These are phyloP conservation scores for Urtica urens DNA, from an alignment of 306 rosid species.

Conservation along the genomic window DNA sequence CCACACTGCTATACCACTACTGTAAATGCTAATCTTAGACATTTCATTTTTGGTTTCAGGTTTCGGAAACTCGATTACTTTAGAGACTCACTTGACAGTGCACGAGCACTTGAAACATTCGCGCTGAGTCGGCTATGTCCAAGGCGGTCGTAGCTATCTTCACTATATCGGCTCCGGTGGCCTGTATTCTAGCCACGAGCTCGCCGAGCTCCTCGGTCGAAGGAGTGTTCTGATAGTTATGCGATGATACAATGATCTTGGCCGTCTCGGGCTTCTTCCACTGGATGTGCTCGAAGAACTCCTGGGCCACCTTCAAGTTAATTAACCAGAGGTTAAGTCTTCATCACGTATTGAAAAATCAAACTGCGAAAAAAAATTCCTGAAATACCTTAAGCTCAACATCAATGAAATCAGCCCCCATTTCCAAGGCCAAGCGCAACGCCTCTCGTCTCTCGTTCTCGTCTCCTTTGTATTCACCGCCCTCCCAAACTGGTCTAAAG, in stretches of 20 bases:
- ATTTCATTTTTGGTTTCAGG: no score
- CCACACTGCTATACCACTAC: no score
- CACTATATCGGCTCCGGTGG: constrained; percentile 53
- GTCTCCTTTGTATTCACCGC: constrained; percentile 48
- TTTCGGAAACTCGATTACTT: no score
- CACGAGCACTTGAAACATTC: constrained; percentile 37
- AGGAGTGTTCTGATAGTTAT: constrained; percentile 49
- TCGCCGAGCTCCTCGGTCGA: constrained; percentile 40
- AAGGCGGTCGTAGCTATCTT: constrained; percentile 57
- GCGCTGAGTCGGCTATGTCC: constrained; percentile 53
- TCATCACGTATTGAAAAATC: neutral
- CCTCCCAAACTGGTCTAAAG: constrained; percentile 55
- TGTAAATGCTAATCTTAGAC: no score
- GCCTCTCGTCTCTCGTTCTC: constrained; percentile 40
- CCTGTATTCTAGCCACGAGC: constrained; percentile 53
- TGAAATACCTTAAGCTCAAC: constrained; percentile 41
- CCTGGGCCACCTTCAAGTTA: constrained; percentile 47
- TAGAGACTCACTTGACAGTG: constrained; percentile 41
- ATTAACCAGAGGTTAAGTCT: no score
- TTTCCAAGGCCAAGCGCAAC: constrained; percentile 29
- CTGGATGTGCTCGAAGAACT: constrained; percentile 28
- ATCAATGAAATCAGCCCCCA: constrained; percentile 51
- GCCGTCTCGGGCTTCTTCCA: constrained; percentile 39
- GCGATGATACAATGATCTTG: constrained; percentile 58
- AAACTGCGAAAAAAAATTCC: neutral